Evolutionary conservation across 129 eudicot genomes (phyloP).

Genomic region (Centella asiatica): DNA sequence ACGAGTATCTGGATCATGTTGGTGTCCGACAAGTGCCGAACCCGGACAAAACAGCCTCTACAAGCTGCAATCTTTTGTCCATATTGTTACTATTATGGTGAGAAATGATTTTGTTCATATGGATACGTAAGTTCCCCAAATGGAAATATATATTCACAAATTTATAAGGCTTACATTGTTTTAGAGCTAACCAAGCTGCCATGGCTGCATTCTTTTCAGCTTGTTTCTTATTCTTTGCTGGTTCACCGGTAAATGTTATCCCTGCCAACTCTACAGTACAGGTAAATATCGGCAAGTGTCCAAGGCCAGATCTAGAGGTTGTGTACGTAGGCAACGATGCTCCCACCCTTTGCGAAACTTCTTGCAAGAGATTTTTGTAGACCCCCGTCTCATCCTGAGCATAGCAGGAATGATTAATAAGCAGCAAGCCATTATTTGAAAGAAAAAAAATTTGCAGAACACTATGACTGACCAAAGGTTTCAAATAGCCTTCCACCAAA

Average conservation of each 20-base stretch:
- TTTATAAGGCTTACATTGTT: conserved; percentile 47
- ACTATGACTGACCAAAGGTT: neutral
- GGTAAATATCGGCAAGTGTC: conserved; percentile 77
- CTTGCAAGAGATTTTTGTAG: conserved; percentile 93
- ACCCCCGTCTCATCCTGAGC: conserved; percentile 95
- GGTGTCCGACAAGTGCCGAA: no score
- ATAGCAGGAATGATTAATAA: conserved; percentile 2
- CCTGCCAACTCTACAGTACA: conserved; percentile 94
- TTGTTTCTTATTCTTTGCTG: conserved; percentile 93
- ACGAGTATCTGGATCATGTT: no score
- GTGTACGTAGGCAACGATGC: conserved; percentile 76
- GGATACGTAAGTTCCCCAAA: neutral
- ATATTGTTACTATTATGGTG: no score
- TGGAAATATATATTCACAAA: neutral
- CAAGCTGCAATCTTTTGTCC: no score
- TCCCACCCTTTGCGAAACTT: conserved; percentile 96
- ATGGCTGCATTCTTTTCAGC: conserved; percentile 99
- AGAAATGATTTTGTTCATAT: no score
- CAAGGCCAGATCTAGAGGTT: conserved; percentile 72
- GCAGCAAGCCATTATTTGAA: no score
- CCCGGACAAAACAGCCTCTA: no score
- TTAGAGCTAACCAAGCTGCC: conserved; percentile 90
- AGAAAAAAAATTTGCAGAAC: no score
- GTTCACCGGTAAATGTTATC: conserved; percentile 79
- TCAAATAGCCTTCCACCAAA: neutral